A percentile compares a stretch with the other conserved stretches of the same genome.
phyloP scores from a whole-genome alignment of 2,329 filamentous ascomycete species.

The Chaetomiaceae sp. region DNA sequence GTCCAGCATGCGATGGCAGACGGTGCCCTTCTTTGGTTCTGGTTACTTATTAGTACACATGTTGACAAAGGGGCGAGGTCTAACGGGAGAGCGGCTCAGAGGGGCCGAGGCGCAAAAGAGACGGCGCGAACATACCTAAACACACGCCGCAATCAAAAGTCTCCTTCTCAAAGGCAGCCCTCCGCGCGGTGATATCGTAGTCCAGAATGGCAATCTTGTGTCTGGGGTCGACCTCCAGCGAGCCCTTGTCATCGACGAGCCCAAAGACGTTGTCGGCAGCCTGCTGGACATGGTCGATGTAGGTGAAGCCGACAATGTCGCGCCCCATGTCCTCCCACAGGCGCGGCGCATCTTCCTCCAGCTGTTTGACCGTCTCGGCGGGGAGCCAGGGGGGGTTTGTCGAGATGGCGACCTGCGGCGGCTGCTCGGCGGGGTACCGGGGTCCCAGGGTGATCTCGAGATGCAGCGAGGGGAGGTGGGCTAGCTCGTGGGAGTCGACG shows the following conservation, averaged over 20 bases:
- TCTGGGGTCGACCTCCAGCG: conserved; percentile 48
- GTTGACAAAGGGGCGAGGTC: not conserved
- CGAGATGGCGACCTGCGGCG: conserved; percentile 48
- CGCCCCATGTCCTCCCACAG: conserved; percentile 61
- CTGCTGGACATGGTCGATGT: conserved; percentile 59
- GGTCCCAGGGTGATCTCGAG: conserved; percentile 51
- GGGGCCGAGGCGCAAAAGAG: too few species aligned
- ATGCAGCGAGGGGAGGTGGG: conserved; percentile 54
- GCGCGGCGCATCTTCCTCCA: conserved; percentile 46
- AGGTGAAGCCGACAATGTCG: conserved; percentile 56
- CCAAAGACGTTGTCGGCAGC: conserved; percentile 57
- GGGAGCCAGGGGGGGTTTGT: conserved; percentile 56
- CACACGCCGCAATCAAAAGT: conserved; percentile 89
- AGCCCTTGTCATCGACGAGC: conserved; percentile 44
- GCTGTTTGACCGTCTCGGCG: conserved; percentile 38
- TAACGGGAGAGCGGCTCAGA: not conserved
- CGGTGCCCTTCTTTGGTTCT: conserved; percentile 84
- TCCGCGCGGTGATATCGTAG: conserved; percentile 70
- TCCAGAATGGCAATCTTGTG: conserved; percentile 70
- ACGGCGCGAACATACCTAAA: conserved; percentile 55
- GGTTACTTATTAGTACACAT: conserved; percentile 19
- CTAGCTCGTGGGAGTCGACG: conserved; percentile 46
- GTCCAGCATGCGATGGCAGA: conserved; percentile 74
- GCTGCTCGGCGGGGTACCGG: conserved; percentile 51
- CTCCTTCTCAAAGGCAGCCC: conserved; percentile 70